phyloP scores from a whole-genome alignment of 495 filamentous ascomycete species.

The Penicillium dipodomyicola region DNA sequence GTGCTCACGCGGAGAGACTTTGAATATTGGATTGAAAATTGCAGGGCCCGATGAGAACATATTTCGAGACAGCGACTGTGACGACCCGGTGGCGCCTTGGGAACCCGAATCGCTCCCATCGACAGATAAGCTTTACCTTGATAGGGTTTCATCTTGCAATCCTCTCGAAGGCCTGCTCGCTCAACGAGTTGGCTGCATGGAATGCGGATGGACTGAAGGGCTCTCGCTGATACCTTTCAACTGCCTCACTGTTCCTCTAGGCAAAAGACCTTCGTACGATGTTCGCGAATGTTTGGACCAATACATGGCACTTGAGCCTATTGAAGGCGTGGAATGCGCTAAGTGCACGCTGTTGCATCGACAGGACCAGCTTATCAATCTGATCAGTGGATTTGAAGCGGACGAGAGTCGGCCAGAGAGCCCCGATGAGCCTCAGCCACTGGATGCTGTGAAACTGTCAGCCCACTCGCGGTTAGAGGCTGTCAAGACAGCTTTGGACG shows the following conservation, averaged over 20 bases:
- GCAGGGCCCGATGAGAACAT: slow-evolving; percentile 40
- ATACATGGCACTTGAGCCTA: slow-evolving; percentile 79
- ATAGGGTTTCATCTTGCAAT: slow-evolving; percentile 42
- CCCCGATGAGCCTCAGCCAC: slow-evolving; percentile 25
- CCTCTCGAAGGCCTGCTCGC: slow-evolving; percentile 87
- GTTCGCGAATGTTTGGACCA: slow-evolving; percentile 77
- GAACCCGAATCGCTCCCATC: neutral
- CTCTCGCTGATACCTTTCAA: slow-evolving; percentile 89
- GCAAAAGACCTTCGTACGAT: slow-evolving; percentile 53
- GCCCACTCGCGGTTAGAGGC: slow-evolving; percentile 48
- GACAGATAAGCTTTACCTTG: slow-evolving; percentile 8
- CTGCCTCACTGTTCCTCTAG: slow-evolving; percentile 82
- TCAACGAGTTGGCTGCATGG: slow-evolving; percentile 84
- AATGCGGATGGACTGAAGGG: slow-evolving; percentile 82
- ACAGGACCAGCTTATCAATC: slow-evolving; percentile 46
- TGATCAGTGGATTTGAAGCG: slow-evolving; percentile 39
- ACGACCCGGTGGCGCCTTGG: neutral
- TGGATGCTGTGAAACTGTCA: slow-evolving; percentile 34
- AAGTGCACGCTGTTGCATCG: slow-evolving; percentile 77
- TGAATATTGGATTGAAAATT: slow-evolving; percentile 45
- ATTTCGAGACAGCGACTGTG: slow-evolving; percentile 22
- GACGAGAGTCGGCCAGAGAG: slow-evolving; percentile 23
- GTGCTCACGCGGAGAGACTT: slow-evolving; percentile 42
- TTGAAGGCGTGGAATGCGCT: slow-evolving; percentile 84
- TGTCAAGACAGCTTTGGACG: slow-evolving; percentile 67